These are phyloP conservation scores for Colletotrichum euphorbiae DNA, from an alignment of 2,329 filamentous ascomycete species.

Conservation along the genomic window DNA sequence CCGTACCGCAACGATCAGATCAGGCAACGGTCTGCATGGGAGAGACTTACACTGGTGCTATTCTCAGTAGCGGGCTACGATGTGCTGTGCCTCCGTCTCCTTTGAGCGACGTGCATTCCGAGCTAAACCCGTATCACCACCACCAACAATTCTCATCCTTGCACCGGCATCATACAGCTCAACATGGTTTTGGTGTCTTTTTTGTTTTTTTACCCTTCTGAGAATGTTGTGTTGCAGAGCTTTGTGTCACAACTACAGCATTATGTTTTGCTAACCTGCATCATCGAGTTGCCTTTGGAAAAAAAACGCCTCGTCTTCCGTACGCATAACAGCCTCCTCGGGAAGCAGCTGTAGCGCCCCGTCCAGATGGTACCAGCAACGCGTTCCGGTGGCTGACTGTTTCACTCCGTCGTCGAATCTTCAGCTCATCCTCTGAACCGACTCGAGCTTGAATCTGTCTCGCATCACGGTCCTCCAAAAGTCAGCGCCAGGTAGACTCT, in stretches of 20 bases:
- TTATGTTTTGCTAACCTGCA: slow-evolving; percentile 38
- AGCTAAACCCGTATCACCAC: slow-evolving; percentile 36
- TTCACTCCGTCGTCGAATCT: slow-evolving; percentile 34
- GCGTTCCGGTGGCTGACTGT: slow-evolving; percentile 30
- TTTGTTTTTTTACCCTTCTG: slow-evolving; percentile 17
- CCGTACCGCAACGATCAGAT: slow-evolving; percentile 36
- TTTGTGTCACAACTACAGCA: slow-evolving; percentile 28
- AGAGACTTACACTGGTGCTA: slow-evolving; percentile 6
- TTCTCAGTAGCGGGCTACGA: slow-evolving; percentile 5
- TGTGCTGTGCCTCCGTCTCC: slow-evolving; percentile 31
- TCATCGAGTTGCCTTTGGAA: slow-evolving; percentile 37
- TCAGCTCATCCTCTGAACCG: slow-evolving; percentile 17
- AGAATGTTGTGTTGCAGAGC: slow-evolving; percentile 32
- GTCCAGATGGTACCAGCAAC: slow-evolving; percentile 34
- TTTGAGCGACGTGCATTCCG: slow-evolving; percentile 37
- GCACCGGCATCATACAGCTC: slow-evolving; percentile 32
- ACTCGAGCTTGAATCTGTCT: not conserved
- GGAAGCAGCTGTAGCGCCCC: slow-evolving; percentile 37
- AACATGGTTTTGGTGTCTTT: slow-evolving; percentile 25
- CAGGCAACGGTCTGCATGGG: slow-evolving; percentile 31
- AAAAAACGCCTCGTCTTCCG: slow-evolving; percentile 28
- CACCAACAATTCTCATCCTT: slow-evolving; percentile 22
- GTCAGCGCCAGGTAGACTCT: slow-evolving; percentile 6
- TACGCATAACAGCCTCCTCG: slow-evolving; percentile 36
- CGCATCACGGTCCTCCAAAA: not conserved